These are phyloP conservation scores for Exophiala sideris DNA, from an alignment of 2,329 filamentous ascomycete genomes.

Conservation along the genomic window DNA sequence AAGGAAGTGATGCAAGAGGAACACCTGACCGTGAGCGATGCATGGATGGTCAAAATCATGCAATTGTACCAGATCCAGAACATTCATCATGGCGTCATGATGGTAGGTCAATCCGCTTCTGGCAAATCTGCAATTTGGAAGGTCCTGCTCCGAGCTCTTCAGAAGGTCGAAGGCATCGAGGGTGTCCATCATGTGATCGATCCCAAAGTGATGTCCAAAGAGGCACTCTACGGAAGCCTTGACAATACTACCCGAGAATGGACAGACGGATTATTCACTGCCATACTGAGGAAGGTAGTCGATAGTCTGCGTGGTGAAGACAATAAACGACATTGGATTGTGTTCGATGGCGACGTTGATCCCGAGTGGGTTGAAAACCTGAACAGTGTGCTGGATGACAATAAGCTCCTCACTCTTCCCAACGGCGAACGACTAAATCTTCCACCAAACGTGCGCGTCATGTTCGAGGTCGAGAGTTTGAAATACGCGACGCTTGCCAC, in stretches of 20 bases:
- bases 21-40: conserved; percentile 83
- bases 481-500: conserved; percentile 97
- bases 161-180: conserved; percentile 85
- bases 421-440: conserved; percentile 97
- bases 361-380: conserved; percentile 99
- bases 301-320: conserved; percentile 98
- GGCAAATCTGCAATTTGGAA: conserved; percentile 97
- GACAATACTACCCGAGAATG: conserved; percentile 97
- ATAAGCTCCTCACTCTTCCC: conserved; percentile 92
- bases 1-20: conserved; percentile 77
- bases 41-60: conserved; percentile 95
- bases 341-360: conserved; percentile 98
- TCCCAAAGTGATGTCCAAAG: conserved; percentile 99
- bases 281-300: conserved; percentile 95
- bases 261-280: conserved; percentile 98
- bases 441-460: conserved; percentile 92
- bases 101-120: conserved; percentile 96
- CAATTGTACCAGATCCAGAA: conserved; percentile 98
- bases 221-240: conserved; percentile 90
- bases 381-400: conserved; percentile 99
- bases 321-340: conserved; percentile 96
- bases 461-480: conserved; percentile 98
- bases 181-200: conserved; percentile 97
- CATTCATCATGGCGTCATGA: conserved; percentile 99
- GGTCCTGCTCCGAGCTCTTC: conserved; percentile 82